Base-by-base conservation (phyloP, 1,139 yeast species). In the Yamadazyma aaseri region DNA sequence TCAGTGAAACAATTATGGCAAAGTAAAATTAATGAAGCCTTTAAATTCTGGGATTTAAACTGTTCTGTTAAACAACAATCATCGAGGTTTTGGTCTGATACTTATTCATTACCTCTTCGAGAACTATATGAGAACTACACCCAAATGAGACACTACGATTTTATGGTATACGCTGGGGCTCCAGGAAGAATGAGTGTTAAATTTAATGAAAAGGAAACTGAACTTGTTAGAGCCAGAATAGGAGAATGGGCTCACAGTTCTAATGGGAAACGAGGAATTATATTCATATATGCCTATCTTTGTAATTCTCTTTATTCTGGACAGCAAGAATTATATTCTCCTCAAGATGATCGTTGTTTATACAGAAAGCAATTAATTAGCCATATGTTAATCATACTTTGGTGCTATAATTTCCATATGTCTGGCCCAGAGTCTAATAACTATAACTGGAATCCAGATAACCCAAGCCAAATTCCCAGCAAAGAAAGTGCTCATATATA, bases 131-230 rank as follows among this genome's bases (percentile, higher is more conserved):
- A 31, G 42, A 49, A 54, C 33, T 56, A 33, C 34, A 51, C 37
- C 21, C 47, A 26, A 39, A 47, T 38, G 51, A 55, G 46, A 59
- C 86, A 82, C 43, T 77, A 81, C 54, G 94, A 85, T 50, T 74
- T 81, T 36, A 82, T 81, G 46, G 78, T 81, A 3, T 80, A 68
- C 51, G 82, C 86, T 2, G 95, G 95, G 2, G 85, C 86, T 4
- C 89, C 90, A 1, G 74, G 81, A 55, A 66, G 86, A 44, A 79
- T 83, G 81, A 83, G 81, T 50, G 90, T 82, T 20, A 69, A 69
- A 26, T 79, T 84, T 3, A 68, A 70, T n/a, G 57, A 63, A 3
- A 57, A 61, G 32, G 87, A 72, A 46, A 68, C 71, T 41, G 65
- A 60, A 44, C 60, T 64, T 16, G 81, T 73, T 20, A 66, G 62